Percentiles rank a stretch among this genome's conserved stretches.
These are phyloP conservation scores for Aristolochia contorta DNA, from an alignment of 164 flowering plant species.

Conservation along the genomic window DNA sequence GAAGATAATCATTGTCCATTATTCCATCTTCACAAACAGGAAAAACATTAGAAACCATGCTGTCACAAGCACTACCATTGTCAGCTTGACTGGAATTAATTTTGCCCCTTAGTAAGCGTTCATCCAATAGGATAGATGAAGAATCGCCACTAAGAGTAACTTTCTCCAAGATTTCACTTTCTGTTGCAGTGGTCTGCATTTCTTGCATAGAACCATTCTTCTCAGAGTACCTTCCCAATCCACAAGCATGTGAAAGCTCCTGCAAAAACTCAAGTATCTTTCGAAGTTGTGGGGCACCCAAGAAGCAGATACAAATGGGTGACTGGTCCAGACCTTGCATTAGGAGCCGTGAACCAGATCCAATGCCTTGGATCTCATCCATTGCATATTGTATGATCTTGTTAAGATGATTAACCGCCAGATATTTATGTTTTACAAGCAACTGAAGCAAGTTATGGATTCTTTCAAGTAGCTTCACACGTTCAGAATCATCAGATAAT, in stretches of 20 bases:
- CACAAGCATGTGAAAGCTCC: constrained; percentile 70
- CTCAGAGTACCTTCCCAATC: constrained; percentile 55
- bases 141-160: constrained; percentile 52
- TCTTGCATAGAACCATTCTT: constrained; percentile 41
- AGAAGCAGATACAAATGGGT: constrained; percentile 81
- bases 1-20: constrained; percentile 36
- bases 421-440: constrained; percentile 61
- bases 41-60: constrained; percentile 6
- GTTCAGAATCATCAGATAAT: constrained; percentile 65
- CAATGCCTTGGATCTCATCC: constrained; percentile 66
- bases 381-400: constrained; percentile 70
- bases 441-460: constrained; percentile 53
- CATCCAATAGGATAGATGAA: constrained; percentile 51
- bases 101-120: constrained; percentile 31
- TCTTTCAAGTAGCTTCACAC: constrained; percentile 68
- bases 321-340: constrained; percentile 56
- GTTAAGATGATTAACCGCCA: constrained; percentile 66
- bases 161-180: constrained; percentile 39
- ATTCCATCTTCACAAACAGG: constrained; percentile 25
- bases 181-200: constrained; percentile 16
- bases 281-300: constrained; percentile 63
- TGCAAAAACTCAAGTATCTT: constrained; percentile 78
- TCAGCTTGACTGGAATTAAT: constrained; percentile 12
- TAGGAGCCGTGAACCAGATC: constrained; percentile 49
- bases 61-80: constrained; percentile 12